Base-by-base conservation (phyloP, 768 basidiomycete genomes). In the Fistulinella prunicolor region DNA sequence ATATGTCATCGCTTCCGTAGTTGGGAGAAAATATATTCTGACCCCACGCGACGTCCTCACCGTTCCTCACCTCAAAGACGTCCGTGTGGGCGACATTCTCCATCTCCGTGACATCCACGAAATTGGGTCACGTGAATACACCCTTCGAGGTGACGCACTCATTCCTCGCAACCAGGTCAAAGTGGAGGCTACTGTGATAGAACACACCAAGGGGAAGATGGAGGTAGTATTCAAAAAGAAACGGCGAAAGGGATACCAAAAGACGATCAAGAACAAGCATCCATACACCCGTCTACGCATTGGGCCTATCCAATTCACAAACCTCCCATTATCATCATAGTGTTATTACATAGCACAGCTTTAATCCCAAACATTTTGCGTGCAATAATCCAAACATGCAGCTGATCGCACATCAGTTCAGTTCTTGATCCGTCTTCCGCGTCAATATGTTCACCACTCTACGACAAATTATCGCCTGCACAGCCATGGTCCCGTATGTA, bases 171-270 rank as follows among this genome's bases (percentile, higher is more conserved):
- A 75, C 46, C 73, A 78, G 32, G 83, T 96, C 55, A 77, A 77
- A 51, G 86, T 94, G 34, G 75, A 86, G 55, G 86, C 94, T 16
- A 96, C 91, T 19, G 93, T 99, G n/a, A 71, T 98, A 38, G 96
- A 99, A 70, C 95, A 99, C 65, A 98, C 96, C 36, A 97, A 94
- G 68, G 89, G 92, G 8, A 78, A 80, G 44, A 87, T 98, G 89
- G 89, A 95, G 70, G 78, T 75, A 59, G 88, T 89, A 46, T 82
- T 94, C 72, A 96, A 97, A 77, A 95, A 94, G 76, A 99, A 98
- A 77, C 75, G 94, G 71, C 85, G 96, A 83, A 97, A 98, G 76
- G 94, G 95, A 9, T 98, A 98, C 72, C 82, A 89, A 71, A 90
- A 91, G 72, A 93, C 90, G 8, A 90, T 97, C 55, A 79, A 82